Percentiles rank a stretch among this genome's conserved stretches.
Conservation (phyloP, 768 basidiomycete genomes). For the Amanita inopinata region DNA sequence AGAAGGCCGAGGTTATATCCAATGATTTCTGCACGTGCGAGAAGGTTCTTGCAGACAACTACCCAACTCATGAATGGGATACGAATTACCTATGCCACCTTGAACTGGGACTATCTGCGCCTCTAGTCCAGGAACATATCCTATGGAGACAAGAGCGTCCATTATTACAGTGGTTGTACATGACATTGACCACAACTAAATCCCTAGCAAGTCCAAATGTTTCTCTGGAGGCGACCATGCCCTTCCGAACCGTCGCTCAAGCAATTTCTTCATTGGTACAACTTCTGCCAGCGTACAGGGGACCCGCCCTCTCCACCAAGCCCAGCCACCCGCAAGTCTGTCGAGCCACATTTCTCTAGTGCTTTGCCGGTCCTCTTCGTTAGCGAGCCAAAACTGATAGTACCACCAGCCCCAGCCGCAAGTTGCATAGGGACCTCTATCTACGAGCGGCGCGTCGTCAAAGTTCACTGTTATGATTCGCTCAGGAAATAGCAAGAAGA, state of each 20-base stretch:
- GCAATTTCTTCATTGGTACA: slow-evolving; percentile 2
- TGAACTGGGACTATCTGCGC: too few species aligned
- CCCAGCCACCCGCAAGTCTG: slow-evolving; percentile 12
- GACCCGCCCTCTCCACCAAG: slow-evolving; percentile 12
- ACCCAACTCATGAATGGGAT: too few species aligned
- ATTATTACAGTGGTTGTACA: too few species aligned
- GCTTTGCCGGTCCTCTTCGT: slow-evolving; percentile 12
- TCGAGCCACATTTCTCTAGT: slow-evolving; percentile 15
- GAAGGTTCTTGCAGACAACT: too few species aligned
- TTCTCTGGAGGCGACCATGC: slow-evolving; percentile 4
- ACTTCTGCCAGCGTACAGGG: background rate
- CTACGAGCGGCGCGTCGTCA: slow-evolving; percentile 13
- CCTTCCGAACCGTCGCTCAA: slow-evolving; percentile 1
- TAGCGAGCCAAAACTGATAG: slow-evolving; percentile 40
- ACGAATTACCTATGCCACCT: too few species aligned
- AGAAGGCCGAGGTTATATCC: too few species aligned
- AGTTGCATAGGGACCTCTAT: slow-evolving; percentile 23
- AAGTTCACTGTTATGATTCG: slow-evolving; percentile 33
- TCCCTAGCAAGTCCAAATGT: too few species aligned
- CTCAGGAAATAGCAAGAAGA: slow-evolving; percentile 34
- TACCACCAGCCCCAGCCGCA: slow-evolving; percentile 39
- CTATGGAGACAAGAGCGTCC: too few species aligned
- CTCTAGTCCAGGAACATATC: too few species aligned
- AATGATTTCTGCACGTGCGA: too few species aligned
- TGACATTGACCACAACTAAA: too few species aligned